Evolutionary conservation across 2,329 filamentous ascomycete genomes (phyloP), one percentile per base, ranked within the genome.

Genomic region (Mycosphaerella sp.): DNA sequence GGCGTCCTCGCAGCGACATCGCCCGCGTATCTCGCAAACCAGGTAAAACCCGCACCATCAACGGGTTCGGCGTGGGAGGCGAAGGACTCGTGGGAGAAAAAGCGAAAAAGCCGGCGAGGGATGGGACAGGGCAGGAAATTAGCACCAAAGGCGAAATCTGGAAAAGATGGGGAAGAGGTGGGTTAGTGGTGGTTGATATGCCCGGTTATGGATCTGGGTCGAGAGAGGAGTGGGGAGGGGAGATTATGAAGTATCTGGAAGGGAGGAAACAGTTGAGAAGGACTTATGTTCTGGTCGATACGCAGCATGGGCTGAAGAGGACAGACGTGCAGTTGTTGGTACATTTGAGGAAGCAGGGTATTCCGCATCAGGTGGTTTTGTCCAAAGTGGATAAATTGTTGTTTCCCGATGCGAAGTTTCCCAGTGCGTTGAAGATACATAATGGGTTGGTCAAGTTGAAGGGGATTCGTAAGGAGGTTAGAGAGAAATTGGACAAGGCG

Each of bases 161-260:
- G 65, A 63, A 62, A 45, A 51, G 59, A 46, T 55, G 67, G 29
- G 71, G 72, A 0, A 53, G 58, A 0, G 70, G 72, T 0, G 74
- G 73, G 0, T 64, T 86, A 29, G 77, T 83, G 0, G 74, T 89
- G 34, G 73, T 88, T 17, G 85, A 89, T 67, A 85, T 85, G 79
- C 85, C 85, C 1, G 85, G 85, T 0, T 88, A 88, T 64, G 85
- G 85, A 3, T 77, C 80, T 53, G 83, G 78, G 1, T 82, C 80
- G 63, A 70, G 78, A 34, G 68, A 74, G 7, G 79, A 81, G 62
- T 87, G 84, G 83, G 85, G 85, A 0, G 65, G 69, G 23, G 81
- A 87, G 67, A 84, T 86, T 56, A 74, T 86, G 73, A 86, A 86
- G 67, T 87, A 86, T 69, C 67, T 89, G 32, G 73, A 76, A 59